A percentile compares a stretch with the other conserved stretches of the same genome.
Conservation (phyloP, 768 basidiomycete genomes). For the Infundibulicybe gibba region DNA sequence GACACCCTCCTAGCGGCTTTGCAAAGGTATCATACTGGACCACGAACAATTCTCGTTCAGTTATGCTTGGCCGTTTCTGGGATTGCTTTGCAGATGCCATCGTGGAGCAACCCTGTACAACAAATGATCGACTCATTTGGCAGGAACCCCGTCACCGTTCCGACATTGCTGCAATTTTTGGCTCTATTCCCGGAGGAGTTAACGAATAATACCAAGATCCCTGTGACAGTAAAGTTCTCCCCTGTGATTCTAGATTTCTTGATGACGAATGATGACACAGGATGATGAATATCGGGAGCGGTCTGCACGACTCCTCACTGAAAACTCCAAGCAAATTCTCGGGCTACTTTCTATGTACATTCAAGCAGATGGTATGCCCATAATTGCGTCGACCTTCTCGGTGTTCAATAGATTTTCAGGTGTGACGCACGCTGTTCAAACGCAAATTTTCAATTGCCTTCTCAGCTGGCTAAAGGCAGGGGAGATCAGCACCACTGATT, state of each 20-base stretch:
- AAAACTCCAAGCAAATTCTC: slow-evolving; percentile 68
- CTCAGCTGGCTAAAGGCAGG: slow-evolving; percentile 88
- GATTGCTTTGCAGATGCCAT: slow-evolving; percentile 82
- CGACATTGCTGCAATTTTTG: slow-evolving; percentile 83
- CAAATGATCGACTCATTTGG: slow-evolving; percentile 85
- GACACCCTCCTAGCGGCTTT: slow-evolving; percentile 85
- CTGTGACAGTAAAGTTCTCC: slow-evolving; percentile 64
- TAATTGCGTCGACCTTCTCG: background rate
- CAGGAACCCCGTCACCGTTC: slow-evolving; percentile 77
- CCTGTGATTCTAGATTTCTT: too few relatives aligned
- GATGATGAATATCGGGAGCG: slow-evolving; percentile 73
- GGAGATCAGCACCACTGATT: slow-evolving; percentile 60
- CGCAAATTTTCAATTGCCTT: slow-evolving; percentile 79
- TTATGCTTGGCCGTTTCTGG: slow-evolving; percentile 88
- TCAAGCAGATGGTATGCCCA: slow-evolving; percentile 71
- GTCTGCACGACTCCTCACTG: slow-evolving; percentile 56
- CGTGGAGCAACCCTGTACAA: slow-evolving; percentile 81
- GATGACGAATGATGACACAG: slow-evolving; percentile 30
- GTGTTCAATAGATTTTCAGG: slow-evolving; percentile 43
- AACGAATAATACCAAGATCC: slow-evolving; percentile 79
- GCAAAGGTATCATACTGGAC: slow-evolving; percentile 68
- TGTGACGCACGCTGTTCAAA: slow-evolving; percentile 74
- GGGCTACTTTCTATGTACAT: slow-evolving; percentile 85
- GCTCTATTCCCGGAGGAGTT: slow-evolving; percentile 90
- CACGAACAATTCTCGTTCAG: slow-evolving; percentile 82